Conservation (phyloP, 345 rosid genomes). For the Schrenkiella parvula region DNA sequence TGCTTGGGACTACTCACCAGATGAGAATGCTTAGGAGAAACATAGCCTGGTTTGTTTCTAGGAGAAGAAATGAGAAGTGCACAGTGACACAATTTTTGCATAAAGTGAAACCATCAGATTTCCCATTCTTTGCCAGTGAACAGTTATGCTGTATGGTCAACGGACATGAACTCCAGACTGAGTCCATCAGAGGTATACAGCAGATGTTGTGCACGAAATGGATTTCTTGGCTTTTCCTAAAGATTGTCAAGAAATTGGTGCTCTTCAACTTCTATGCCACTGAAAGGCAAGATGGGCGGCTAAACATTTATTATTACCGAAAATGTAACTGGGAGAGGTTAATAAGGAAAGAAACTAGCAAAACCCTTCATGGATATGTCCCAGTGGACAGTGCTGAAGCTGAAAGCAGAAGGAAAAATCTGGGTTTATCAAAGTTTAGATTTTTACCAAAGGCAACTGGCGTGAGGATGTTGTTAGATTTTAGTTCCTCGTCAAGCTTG, state of each 20-base stretch:
- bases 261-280: conserved; percentile 75
- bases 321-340: conserved; percentile 65
- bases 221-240: conserved; percentile 75
- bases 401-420: conserved; percentile 32
- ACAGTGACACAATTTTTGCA: conserved; percentile 57
- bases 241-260: conserved; percentile 60
- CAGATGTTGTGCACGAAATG: conserved; percentile 49
- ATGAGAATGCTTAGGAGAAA: conserved; percentile 64
- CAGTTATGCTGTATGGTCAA: conserved; percentile 31
- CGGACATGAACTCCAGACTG: conserved; percentile 26
- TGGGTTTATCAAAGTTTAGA: conserved; percentile 71
- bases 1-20: conserved; percentile 65
- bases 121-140: conserved; percentile 46
- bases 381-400: conserved; percentile 43
- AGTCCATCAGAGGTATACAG: conserved; percentile 40
- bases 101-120: conserved; percentile 48
- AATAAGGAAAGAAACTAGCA: conserved; percentile 34
- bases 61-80: conserved; percentile 67
- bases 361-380: conserved; percentile 39
- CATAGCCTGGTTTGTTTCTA: conserved; percentile 56
- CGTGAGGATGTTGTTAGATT: conserved; percentile 64
- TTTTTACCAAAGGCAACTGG: conserved; percentile 64
- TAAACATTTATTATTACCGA: conserved; percentile 54
- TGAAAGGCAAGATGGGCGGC: conserved; percentile 70
- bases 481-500: conserved; percentile 50